Base-by-base conservation (phyloP, 2,329 filamentous ascomycete genomes). In the Xylaria sp. region DNA sequence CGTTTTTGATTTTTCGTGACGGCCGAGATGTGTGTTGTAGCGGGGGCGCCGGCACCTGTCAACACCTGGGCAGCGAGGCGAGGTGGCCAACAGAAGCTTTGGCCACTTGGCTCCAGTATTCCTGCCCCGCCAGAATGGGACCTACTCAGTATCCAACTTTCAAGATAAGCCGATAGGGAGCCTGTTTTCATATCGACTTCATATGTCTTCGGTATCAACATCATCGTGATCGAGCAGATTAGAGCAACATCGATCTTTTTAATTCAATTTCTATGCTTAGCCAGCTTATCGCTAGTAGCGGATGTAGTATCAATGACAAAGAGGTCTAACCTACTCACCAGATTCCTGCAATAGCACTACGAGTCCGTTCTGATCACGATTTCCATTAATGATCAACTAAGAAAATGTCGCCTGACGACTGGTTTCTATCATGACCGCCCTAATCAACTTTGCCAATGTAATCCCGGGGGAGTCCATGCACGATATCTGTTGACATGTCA, bases 11-110 rank as follows among this genome's bases (percentile, higher is more conserved):
- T 71, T 71, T 71, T 71, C 67, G 67, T 71, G 69, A 71, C 67
- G 67, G 69, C 67, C 67, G 69, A 71, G 69, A 71, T 71, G 64
- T 71, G 69, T 71, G 69, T 69, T 71, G 69, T 69, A 71, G 69
- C 31, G 69, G 67, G 67, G 69, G 54, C 61, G 13, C 49, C 3
- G 67, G 9, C 69, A 69, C 46, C 67, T 71, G 69, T 49, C 58
- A 10, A 28, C 69, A 71, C 67, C 64, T 71, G 69, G 33, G 49
- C 57, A 46, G 41, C 13, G 49, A 71, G 63, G 66, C 69, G 69
- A 71, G 55, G 62, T 49, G 62, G 56, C 59, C 48, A 52, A 28
- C 18, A 1, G n/a, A 23, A 15, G 64, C 68, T 67, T 62, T n/a
- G 67, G 60, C 67, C 62, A 69, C 55, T 48, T 62, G 43, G 15